These are phyloP conservation scores for Paxillus involutus DNA, from an alignment of 768 basidiomycete species.

Conservation along the genomic window DNA sequence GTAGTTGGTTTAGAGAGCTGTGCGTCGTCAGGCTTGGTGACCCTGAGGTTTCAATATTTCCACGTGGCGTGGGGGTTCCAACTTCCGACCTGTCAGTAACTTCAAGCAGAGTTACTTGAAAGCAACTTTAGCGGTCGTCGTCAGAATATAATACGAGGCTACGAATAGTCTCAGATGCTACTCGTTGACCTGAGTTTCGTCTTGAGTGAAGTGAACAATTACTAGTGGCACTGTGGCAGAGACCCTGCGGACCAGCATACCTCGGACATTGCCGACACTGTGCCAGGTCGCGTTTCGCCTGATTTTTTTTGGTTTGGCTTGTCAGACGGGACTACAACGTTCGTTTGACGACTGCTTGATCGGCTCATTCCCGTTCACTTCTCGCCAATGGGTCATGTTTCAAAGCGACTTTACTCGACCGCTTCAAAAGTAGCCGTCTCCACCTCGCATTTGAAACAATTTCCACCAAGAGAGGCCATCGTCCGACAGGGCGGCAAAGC, in stretches of 20 bases:
- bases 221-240: no score
- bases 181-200: no score
- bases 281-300: conserved; percentile 23
- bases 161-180: neutral
- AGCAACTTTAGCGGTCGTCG: neutral
- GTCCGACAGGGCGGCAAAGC: conserved; percentile 32
- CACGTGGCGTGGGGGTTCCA: conserved; percentile 5
- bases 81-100: neutral
- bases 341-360: conserved; percentile 3
- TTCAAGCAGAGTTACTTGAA: neutral
- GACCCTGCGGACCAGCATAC: neutral
- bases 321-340: conserved; percentile 4
- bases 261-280: conserved; percentile 34
- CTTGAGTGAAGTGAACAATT: neutral
- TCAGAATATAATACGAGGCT: neutral
- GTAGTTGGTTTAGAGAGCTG: conserved; percentile 1
- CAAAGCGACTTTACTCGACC: conserved; percentile 49
- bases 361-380: neutral
- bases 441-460: conserved; percentile 49
- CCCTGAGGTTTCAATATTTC: neutral
- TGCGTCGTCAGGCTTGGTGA: neutral
- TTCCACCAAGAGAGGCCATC: conserved; percentile 62
- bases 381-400: conserved; percentile 56
- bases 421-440: conserved; percentile 57
- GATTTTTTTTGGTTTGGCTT: conserved; percentile 19